phyloP scores from a whole-genome alignment of 2,329 filamentous ascomycete species.

The Metarhizium guizhouense region DNA sequence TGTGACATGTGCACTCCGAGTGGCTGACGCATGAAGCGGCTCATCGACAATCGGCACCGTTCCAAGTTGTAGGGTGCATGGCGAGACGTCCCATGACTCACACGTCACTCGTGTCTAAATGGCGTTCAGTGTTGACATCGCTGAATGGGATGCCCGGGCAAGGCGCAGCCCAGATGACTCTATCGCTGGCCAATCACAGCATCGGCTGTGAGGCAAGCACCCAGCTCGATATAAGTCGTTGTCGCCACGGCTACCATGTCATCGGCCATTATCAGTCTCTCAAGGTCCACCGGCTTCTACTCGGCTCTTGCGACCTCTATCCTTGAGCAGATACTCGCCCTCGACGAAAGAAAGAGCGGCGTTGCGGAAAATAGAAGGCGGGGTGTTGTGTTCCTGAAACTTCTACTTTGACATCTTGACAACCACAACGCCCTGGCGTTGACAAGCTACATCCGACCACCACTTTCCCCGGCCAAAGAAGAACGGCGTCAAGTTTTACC shows the following conservation, averaged over 20 bases:
- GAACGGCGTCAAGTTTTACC: background rate
- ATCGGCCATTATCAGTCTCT: background rate
- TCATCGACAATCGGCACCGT: too few species aligned
- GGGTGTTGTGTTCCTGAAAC: background rate
- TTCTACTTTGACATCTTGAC: background rate
- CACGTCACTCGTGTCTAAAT: background rate
- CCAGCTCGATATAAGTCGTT: constrained; percentile 3
- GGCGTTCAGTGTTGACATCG: background rate
- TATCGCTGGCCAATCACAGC: constrained; percentile 12
- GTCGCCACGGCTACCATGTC: background rate
- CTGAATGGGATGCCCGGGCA: background rate
- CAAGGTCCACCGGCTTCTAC: background rate
- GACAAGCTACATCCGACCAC: background rate
- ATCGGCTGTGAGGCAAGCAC: background rate
- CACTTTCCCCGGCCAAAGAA: background rate
- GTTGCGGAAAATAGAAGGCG: background rate
- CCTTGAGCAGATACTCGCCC: background rate
- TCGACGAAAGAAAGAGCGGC: background rate
- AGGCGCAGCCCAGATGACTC: constrained; percentile 13
- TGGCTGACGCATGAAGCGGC: background rate
- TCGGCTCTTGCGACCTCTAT: background rate
- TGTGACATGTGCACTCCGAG: background rate
- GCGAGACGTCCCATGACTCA: background rate
- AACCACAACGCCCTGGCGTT: too few species aligned
- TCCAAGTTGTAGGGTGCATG: background rate